Conservation (phyloP, 306 rosid genomes). For the Corylus avellana region DNA sequence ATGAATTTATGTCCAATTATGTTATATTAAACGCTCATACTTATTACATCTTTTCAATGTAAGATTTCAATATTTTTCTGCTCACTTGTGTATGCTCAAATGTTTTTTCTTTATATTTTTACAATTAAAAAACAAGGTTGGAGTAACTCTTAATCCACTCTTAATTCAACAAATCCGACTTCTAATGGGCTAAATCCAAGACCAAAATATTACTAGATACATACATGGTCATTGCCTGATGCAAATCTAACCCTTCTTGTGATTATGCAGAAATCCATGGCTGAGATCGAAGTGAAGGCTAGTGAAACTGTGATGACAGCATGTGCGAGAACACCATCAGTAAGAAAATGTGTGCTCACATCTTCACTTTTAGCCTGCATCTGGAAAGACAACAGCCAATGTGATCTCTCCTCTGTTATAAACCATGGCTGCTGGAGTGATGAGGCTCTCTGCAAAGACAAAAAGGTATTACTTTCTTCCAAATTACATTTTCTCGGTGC, state of each 20-base stretch:
- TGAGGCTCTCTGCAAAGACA: conserved; percentile 60
- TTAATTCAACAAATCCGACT: too few species aligned
- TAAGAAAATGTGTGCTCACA: conserved; percentile 77
- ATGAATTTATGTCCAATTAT: too few species aligned
- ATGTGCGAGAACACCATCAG: conserved; percentile 63
- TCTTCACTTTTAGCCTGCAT: conserved; percentile 83
- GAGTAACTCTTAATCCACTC: too few species aligned
- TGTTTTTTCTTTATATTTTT: too few species aligned
- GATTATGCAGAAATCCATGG: conserved; percentile 73
- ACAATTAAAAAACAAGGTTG: too few species aligned
- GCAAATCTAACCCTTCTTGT: background rate
- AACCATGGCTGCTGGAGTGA: conserved; percentile 71
- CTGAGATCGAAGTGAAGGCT: conserved; percentile 66
- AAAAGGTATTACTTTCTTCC: conserved; percentile 46
- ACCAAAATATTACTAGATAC: too few species aligned
- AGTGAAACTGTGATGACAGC: conserved; percentile 85
- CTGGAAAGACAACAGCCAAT: conserved; percentile 50
- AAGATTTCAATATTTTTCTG: background rate
- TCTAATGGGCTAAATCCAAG: too few species aligned
- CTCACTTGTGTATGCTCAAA: too few species aligned
- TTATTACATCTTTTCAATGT: background rate
- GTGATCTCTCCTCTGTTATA: conserved; percentile 32
- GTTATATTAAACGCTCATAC: background rate
- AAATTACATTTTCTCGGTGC: background rate
- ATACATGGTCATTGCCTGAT: too few species aligned